These are phyloP conservation scores for Kandelia obovata DNA, from an alignment of 345 rosid genomes.

Conservation along the genomic window DNA sequence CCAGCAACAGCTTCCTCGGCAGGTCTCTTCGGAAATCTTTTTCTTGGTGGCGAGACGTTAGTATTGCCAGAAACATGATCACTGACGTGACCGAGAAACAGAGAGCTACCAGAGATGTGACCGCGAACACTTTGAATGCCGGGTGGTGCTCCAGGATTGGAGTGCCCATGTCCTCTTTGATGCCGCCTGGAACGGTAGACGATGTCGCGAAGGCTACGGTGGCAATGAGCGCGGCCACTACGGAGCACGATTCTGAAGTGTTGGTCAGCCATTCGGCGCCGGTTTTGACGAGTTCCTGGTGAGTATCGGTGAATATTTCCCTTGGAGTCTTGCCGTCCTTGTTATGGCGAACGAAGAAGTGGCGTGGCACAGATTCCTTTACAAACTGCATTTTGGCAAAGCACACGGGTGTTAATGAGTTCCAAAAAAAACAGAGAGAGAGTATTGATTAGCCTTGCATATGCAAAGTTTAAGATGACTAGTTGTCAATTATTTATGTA, in stretches of 20 bases:
- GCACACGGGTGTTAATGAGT: background rate
- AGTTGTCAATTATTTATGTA: background rate
- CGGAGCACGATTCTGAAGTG: conserved; percentile 53
- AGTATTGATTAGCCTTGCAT: background rate
- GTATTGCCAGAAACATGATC: conserved; percentile 27
- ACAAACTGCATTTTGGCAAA: conserved; percentile 36
- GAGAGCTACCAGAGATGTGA: conserved; percentile 27
- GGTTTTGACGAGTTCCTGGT: conserved; percentile 26
- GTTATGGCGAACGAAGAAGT: conserved; percentile 38
- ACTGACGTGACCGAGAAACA: conserved; percentile 25
- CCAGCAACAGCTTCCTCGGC: conserved; percentile 18
- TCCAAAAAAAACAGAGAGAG: no score
- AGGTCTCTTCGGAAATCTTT: conserved; percentile 13
- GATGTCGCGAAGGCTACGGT: conserved; percentile 54
- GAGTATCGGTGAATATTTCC: conserved; percentile 36
- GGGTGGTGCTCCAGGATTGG: conserved; percentile 13
- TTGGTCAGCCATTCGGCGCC: conserved; percentile 47
- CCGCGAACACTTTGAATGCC: conserved; percentile 20
- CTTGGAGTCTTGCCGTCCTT: conserved; percentile 23
- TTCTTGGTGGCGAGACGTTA: conserved; percentile 23
- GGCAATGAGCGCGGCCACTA: conserved; percentile 53
- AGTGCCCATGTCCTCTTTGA: background rate
- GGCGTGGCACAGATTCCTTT: conserved; percentile 32
- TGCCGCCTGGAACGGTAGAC: conserved; percentile 32
- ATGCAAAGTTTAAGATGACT: background rate